Evolutionary conservation across 31 red algal genomes (phyloP).

Genomic region (Endocladia muricata): DNA sequence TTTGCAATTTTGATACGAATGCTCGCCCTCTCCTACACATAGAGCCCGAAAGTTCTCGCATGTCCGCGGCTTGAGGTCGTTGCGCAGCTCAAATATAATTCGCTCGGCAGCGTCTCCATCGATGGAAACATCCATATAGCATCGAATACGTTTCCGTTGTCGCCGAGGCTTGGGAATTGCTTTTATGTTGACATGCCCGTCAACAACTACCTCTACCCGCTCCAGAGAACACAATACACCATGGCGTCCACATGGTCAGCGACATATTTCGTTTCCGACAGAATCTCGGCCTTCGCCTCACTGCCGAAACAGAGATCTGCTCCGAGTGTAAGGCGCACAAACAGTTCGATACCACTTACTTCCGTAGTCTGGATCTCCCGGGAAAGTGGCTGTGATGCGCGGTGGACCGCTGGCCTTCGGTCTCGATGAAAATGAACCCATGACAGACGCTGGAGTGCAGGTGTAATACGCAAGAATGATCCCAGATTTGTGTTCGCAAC

Average conservation of each 20-base stretch:
- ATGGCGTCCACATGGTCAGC: too few species aligned
- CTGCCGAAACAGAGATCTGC: too few species aligned
- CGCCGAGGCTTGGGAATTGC: constrained; percentile 21
- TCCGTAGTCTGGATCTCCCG: constrained; percentile 55
- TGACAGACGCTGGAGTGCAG: too few species aligned
- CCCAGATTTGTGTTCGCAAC: too few species aligned
- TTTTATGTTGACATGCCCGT: not conserved
- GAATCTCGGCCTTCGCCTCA: too few species aligned
- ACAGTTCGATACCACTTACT: constrained; percentile 20
- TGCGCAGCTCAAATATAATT: constrained; percentile 33
- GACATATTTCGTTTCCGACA: too few species aligned
- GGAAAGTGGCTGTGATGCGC: constrained; percentile 50
- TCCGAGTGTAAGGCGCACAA: not conserved
- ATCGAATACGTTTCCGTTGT: constrained; percentile 22
- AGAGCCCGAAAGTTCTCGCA: constrained; percentile 84
- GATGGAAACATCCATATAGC: constrained; percentile 48
- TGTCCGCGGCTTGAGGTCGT: constrained; percentile 55
- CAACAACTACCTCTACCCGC: constrained; percentile 44
- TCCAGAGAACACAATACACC: too few species aligned
- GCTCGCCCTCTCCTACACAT: constrained; percentile 51
- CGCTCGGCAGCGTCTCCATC: constrained; percentile 27
- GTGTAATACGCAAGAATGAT: too few species aligned
- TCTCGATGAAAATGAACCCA: too few species aligned
- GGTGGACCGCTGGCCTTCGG: too few species aligned
- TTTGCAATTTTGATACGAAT: constrained; percentile 64